Conservation (phyloP, 2,329 filamentous ascomycete species). For the Pseudogymnoascus sp. region DNA sequence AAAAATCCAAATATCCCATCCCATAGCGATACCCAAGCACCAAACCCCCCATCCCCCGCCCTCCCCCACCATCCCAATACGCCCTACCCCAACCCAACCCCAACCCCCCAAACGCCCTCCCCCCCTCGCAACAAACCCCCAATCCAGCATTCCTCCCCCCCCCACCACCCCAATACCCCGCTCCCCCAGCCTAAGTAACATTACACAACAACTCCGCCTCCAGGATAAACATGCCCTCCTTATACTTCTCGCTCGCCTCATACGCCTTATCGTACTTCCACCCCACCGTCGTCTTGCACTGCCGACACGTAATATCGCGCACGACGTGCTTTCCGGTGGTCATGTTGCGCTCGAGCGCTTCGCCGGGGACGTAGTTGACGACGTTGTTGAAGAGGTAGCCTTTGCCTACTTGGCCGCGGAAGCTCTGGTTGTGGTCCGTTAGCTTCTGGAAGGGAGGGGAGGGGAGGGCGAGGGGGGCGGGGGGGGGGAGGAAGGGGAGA, state of each 20-base stretch:
- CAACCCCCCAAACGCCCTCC: background rate
- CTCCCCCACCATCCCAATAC: background rate
- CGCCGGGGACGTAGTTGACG: constrained; percentile 78
- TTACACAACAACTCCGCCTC: constrained; percentile 83
- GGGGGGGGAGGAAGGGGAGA: constrained; percentile 11
- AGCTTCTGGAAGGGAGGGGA: constrained; percentile 7
- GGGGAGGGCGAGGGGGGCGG: constrained; percentile 9
- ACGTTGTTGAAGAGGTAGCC: constrained; percentile 93
- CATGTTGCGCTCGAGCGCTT: constrained; percentile 94
- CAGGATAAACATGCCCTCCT: constrained; percentile 96
- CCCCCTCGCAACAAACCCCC: background rate
- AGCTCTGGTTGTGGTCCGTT: constrained; percentile 57
- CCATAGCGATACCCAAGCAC: background rate
- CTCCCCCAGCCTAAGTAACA: constrained; percentile 42
- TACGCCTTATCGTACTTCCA: constrained; percentile 99
- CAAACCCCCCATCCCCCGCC: background rate
- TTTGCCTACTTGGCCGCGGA: constrained; percentile 96
- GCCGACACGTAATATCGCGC: constrained; percentile 81
- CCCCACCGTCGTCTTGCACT: constrained; percentile 87
- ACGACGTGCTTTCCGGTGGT: constrained; percentile 93
- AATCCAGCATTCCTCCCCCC: background rate
- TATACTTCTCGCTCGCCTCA: constrained; percentile 89
- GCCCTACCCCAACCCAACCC: background rate
- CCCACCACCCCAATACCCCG: background rate
- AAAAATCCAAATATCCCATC: background rate